Conservation (phyloP, 352 stramenopile species). For the Globisporangium middletonii region DNA sequence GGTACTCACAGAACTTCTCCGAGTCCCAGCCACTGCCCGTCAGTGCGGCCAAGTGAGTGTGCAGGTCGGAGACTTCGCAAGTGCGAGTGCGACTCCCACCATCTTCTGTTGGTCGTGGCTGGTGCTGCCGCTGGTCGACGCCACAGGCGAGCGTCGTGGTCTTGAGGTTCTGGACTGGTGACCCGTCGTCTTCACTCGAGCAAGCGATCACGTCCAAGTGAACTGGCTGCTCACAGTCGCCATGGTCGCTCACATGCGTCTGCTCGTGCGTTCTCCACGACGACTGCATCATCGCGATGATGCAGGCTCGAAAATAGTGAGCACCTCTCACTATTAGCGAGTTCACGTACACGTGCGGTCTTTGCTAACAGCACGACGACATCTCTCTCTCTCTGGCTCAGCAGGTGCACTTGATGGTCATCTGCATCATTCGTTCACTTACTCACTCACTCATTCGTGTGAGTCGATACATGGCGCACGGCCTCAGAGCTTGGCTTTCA, state of each 20-base stretch:
- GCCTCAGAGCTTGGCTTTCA: slow-evolving; percentile 12
- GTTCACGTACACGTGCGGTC: too few species aligned
- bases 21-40: slow-evolving; percentile 27
- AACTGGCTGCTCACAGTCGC: background rate
- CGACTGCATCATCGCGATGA: too few species aligned
- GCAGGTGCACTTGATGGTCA: too few species aligned
- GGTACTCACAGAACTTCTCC: slow-evolving; percentile 59
- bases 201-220: slow-evolving; percentile 27
- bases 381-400: too few species aligned
- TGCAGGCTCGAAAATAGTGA: background rate
- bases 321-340: background rate
- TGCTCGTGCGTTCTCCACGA: too few species aligned
- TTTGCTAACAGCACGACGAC: too few species aligned
- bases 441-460: background rate
- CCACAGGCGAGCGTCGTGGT: background rate
- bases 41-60: background rate
- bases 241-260: too few species aligned
- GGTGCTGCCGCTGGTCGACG: too few species aligned
- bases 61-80: background rate
- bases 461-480: too few species aligned
- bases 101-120: background rate
- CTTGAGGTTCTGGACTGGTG: slow-evolving; percentile 15
- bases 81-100: background rate
- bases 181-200: slow-evolving; percentile 30
- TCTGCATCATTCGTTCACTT: too few species aligned